Base-by-base conservation (phyloP, 1,284 basidiomycete species). In the Apiotrichum akiyoshidainum region DNA sequence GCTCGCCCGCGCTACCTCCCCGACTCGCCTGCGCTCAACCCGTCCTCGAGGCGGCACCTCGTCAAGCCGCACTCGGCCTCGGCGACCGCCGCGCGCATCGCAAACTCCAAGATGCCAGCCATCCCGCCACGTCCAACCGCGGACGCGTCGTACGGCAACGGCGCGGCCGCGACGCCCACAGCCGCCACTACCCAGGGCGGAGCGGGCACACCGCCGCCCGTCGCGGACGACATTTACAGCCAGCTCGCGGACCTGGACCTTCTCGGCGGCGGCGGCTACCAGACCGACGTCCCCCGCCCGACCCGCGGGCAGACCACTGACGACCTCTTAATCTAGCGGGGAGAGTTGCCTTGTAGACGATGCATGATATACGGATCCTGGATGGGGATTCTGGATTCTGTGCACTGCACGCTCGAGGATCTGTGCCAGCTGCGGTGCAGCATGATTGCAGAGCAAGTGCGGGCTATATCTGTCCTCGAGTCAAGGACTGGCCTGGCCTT, bases 21-120 rank as follows among this genome's bases (percentile, higher is more conserved):
- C 47, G 76, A 77, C 63, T 78, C 77, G 11, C 72, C 75, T 0
- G 76, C 76, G 0, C 62, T 77, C 41, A 78, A 79, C 65, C 60
- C 72, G 5, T 74, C 73, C 1, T 78, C 78, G n/a, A 62, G 69
- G n/a, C 66, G 77, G 44, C 77, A 78, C 55, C 70, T 78, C 14
- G 70, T 76, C 58, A 46, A 35, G 41, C 40, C 14, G 21, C 55
- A 22, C 37, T 46, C 45, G 26, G 57, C 57, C n/a, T 57, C 55
- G 21, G 37, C 58, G 58, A 1, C 53, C 2, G 50, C 46, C 13
- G 47, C 52, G 52, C 42, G 60, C 37, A 8, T 61, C 46, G 42
- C 26, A 31, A 31, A 31, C 26, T 31, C 61, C 35, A 50, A 50
- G 37, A 40, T 50, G 55, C 64, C 22, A 55, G 54, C 56, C 31